These are phyloP conservation scores for Talaromyces ruber DNA, from an alignment of 495 filamentous ascomycete species.

Conservation along the genomic window DNA sequence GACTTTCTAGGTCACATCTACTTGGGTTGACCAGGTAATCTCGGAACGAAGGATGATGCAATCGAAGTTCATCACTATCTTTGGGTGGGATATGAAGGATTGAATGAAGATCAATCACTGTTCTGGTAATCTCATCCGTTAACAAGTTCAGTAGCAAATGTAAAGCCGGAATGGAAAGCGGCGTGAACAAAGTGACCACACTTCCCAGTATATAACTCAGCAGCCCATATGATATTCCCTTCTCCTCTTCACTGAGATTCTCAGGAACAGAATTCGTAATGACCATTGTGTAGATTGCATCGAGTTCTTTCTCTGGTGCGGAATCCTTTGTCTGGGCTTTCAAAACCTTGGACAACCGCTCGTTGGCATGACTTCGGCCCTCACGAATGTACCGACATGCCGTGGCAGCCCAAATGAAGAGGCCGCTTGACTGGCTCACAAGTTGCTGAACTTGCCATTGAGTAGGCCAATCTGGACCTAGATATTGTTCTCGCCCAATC, in stretches of 20 bases:
- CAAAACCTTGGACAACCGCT: constrained; percentile 18
- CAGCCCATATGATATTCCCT: neutral
- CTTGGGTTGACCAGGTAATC: constrained; percentile 38
- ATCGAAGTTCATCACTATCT: constrained; percentile 17
- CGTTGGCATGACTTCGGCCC: constrained; percentile 9
- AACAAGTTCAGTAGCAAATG: constrained; percentile 12
- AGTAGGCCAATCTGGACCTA: constrained; percentile 24
- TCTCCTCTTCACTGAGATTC: constrained; percentile 1
- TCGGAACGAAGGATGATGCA: constrained; percentile 43
- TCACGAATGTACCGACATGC: constrained; percentile 29
- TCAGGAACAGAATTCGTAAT: constrained; percentile 9
- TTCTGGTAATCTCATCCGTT: neutral
- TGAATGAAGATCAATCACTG: constrained; percentile 8
- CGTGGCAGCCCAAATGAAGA: constrained; percentile 38
- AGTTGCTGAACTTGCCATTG: constrained; percentile 17
- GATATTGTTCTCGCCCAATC: constrained; percentile 2
- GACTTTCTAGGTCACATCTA: constrained; percentile 16
- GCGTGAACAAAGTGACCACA: constrained; percentile 18
- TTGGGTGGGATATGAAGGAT: constrained; percentile 26
- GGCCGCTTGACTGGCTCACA: constrained; percentile 24
- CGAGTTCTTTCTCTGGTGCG: constrained; percentile 7
- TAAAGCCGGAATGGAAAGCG: constrained; percentile 20
- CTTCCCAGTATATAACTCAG: constrained; percentile 16
- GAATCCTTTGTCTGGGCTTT: constrained; percentile 8
- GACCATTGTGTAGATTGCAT: constrained; percentile 18